These are phyloP conservation scores for Dendrobium officinale DNA, from an alignment of 106 monocot species.

Conservation along the genomic window DNA sequence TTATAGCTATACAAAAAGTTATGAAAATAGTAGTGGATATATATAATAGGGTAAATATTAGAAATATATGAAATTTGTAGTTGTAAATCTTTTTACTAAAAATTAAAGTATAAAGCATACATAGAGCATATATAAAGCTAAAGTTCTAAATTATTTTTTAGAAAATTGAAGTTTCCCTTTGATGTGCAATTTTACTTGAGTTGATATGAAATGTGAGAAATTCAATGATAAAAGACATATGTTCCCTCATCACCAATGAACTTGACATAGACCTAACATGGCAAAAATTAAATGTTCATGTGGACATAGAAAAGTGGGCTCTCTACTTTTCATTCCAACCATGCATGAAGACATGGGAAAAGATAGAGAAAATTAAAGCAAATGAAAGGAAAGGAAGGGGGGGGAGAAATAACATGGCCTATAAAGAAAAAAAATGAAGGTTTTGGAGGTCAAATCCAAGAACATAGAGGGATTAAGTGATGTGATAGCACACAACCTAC, in stretches of 20 bases:
- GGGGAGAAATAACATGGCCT: neutral
- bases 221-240: neutral
- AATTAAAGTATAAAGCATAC: neutral
- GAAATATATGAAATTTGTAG: neutral
- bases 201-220: neutral
- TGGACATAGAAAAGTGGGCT: conserved; percentile 7
- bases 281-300: conserved; percentile 4
- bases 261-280: conserved; percentile 12
- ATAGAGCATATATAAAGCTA: neutral
- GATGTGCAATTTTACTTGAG: neutral
- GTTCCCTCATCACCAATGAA: conserved; percentile 2
- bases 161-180: neutral
- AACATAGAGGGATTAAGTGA: conserved; percentile 4
- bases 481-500: conserved; percentile 6
- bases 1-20: neutral
- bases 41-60: neutral
- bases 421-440: neutral
- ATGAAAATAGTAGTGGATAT: neutral
- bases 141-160: neutral
- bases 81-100: neutral
- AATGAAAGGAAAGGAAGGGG: neutral
- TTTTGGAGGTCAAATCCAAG: neutral
- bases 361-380: conserved; percentile 6
- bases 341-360: conserved; percentile 1
- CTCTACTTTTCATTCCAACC: conserved; percentile 5